phyloP scores from a whole-genome alignment of 805 yeast genomes.

The Starmera quercuum region DNA sequence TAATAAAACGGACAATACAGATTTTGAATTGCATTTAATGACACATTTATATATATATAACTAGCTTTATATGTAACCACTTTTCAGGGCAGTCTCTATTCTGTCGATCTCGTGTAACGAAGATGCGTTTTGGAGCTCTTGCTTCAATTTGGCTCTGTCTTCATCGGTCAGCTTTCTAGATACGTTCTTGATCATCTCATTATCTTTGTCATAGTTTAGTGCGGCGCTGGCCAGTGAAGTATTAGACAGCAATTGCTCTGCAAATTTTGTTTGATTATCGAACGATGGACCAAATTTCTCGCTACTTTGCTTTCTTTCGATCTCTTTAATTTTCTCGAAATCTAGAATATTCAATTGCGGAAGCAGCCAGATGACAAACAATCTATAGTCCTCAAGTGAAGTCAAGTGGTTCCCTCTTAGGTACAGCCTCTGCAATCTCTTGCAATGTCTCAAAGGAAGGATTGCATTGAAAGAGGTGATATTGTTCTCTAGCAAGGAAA shows the following conservation, averaged over 20 bases:
- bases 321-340: constrained; percentile 49
- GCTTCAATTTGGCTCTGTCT: constrained; percentile 43
- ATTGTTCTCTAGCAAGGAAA: constrained; percentile 46
- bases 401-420: constrained; percentile 55
- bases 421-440: constrained; percentile 38
- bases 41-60: not conserved
- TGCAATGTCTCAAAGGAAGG: constrained; percentile 29
- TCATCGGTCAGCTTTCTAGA: constrained; percentile 43
- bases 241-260: constrained; percentile 18
- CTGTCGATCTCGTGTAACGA: constrained; percentile 68
- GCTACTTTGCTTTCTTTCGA: constrained; percentile 41
- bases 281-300: constrained; percentile 32
- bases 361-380: constrained; percentile 48
- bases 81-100: constrained; percentile 48
- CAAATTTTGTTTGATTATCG: constrained; percentile 21
- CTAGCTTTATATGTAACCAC: constrained; percentile 23
- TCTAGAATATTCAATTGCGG: constrained; percentile 65
- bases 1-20: not conserved
- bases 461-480: constrained; percentile 39
- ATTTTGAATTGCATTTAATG: not conserved
- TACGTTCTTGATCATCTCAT: constrained; percentile 26
- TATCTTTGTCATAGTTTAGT: constrained; percentile 19
- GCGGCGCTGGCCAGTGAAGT: not conserved
- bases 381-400: constrained; percentile 44
- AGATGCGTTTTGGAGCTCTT: constrained; percentile 52